A percentile compares a stretch with the other conserved stretches of the same genome.
Evolutionary conservation across 192 early-diverging fungal species (phyloP).

Genomic region (Coemansia sp.): DNA sequence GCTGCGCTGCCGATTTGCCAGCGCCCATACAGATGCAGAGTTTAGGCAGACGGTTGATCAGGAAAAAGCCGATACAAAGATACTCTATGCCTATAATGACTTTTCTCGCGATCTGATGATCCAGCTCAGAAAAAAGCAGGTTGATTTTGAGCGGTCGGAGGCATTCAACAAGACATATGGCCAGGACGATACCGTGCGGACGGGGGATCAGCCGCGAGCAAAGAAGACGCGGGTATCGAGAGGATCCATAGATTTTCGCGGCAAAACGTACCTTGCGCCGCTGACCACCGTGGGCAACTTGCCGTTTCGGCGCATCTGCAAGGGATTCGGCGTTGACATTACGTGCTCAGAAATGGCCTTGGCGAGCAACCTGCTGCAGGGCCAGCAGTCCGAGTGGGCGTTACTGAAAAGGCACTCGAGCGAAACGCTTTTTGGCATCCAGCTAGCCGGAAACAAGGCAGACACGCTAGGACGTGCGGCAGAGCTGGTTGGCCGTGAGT

Average conservation of each 20-base stretch:
- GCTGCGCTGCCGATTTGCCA: slow-evolving; percentile 61
- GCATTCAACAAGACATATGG: slow-evolving; percentile 36
- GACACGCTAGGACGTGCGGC: slow-evolving; percentile 59
- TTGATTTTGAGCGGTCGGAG: slow-evolving; percentile 43
- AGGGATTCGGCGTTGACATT: slow-evolving; percentile 90
- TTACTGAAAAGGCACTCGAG: slow-evolving; percentile 76
- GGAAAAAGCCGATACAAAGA: slow-evolving; percentile 24
- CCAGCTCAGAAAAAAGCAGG: slow-evolving; percentile 33
- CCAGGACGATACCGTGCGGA: slow-evolving; percentile 12
- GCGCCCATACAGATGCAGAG: slow-evolving; percentile 53
- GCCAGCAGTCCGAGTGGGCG: slow-evolving; percentile 75
- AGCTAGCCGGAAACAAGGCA: slow-evolving; percentile 69
- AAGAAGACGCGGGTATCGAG: slow-evolving; percentile 9
- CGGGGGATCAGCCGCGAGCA: slow-evolving; percentile 25
- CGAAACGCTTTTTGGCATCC: slow-evolving; percentile 93
- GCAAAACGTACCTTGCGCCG: slow-evolving; percentile 91
- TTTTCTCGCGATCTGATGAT: slow-evolving; percentile 26
- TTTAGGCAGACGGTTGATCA: slow-evolving; percentile 59
- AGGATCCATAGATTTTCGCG: slow-evolving; percentile 64
- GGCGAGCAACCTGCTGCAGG: slow-evolving; percentile 64
- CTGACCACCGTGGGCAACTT: slow-evolving; percentile 97
- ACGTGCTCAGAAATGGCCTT: slow-evolving; percentile 97
- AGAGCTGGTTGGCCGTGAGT: slow-evolving; percentile 65
- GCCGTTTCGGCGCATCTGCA: slow-evolving; percentile 93
- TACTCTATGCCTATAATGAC: slow-evolving; percentile 17